Percentiles rank a stretch among this genome's conserved stretches.
phyloP scores from a whole-genome alignment of 2,329 filamentous ascomycete genomes.

The Clonostachys solani region DNA sequence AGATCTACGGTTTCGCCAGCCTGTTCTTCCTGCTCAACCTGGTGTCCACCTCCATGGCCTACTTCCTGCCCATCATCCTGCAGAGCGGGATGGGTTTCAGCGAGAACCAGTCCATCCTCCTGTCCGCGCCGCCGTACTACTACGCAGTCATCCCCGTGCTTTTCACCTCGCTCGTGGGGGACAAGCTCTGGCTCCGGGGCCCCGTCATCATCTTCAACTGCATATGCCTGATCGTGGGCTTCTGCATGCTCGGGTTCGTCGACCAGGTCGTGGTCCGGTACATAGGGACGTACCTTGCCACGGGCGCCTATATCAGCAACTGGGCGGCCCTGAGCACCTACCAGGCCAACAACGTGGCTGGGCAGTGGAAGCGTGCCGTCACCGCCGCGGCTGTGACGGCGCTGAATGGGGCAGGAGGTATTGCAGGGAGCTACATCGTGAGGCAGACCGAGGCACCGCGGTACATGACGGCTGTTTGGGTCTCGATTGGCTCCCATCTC shows the following conservation, averaged over 20 bases:
- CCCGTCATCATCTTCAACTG: conserved; percentile 11
- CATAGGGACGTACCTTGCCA: conserved; percentile 13
- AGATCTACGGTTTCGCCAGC: conserved; percentile 8
- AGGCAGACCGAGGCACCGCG: background rate
- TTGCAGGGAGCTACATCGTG: conserved; percentile 10
- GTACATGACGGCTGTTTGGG: background rate
- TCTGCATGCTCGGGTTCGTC: conserved; percentile 4
- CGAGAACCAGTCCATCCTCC: conserved; percentile 8
- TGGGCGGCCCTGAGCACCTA: conserved; percentile 7
- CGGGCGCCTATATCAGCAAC: conserved; percentile 8
- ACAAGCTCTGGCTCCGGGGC: conserved; percentile 11
- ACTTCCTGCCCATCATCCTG: conserved; percentile 14
- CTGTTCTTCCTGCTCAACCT: conserved; percentile 10
- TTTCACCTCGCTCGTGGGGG: conserved; percentile 9
- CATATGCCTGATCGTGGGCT: conserved; percentile 6
- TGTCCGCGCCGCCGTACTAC: conserved; percentile 16
- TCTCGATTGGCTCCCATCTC: background rate
- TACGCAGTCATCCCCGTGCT: conserved; percentile 11
- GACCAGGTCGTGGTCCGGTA: conserved; percentile 8
- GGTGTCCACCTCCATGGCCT: conserved; percentile 9
- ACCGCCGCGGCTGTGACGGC: conserved; percentile 10
- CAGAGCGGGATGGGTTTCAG: conserved; percentile 9
- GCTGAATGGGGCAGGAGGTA: conserved; percentile 12
- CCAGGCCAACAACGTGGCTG: conserved; percentile 14
- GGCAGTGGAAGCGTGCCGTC: conserved; percentile 15